A percentile compares a stretch with the other conserved stretches of the same genome.
Evolutionary conservation across 2,329 filamentous ascomycete species (phyloP).

Genomic region (Phoma herbarum): DNA sequence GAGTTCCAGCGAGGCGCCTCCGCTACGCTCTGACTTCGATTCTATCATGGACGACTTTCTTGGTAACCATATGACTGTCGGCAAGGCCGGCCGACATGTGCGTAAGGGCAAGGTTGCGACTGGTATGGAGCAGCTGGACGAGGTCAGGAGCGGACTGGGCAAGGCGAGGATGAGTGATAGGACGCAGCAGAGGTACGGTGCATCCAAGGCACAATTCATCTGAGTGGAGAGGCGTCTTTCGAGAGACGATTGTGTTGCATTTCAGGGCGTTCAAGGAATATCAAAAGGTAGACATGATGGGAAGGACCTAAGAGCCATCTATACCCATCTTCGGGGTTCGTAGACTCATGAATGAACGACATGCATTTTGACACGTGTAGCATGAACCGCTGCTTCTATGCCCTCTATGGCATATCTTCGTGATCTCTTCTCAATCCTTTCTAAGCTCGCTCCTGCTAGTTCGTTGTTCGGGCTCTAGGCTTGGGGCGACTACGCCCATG

Average conservation of each 20-base stretch:
- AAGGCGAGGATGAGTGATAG: constrained; percentile 68
- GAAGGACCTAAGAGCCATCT: not conserved
- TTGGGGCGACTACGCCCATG: not conserved
- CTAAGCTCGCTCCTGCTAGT: too few relatives aligned
- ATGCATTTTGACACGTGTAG: not conserved
- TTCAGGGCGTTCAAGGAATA: constrained; percentile 12
- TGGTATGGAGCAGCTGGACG: constrained; percentile 88
- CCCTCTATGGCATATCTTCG: not conserved
- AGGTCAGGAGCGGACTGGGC: constrained; percentile 82
- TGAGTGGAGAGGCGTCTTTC: not conserved
- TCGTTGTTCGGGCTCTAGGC: too few relatives aligned
- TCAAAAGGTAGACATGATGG: constrained; percentile 5
- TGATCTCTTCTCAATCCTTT: not conserved
- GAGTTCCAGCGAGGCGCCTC: constrained; percentile 54
- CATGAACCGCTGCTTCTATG: not conserved
- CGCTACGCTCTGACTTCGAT: constrained; percentile 82
- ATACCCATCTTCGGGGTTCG: constrained; percentile 4
- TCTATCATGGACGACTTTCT: constrained; percentile 93
- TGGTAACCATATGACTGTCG: constrained; percentile 73
- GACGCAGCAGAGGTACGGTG: constrained; percentile 27
- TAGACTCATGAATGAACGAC: constrained; percentile 20
- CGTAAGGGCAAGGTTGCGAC: constrained; percentile 83
- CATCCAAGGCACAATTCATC: constrained; percentile 18
- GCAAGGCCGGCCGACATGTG: constrained; percentile 66
- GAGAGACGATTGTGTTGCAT: constrained; percentile 8